A percentile compares a stretch with the other conserved stretches of the same genome.
These are phyloP conservation scores for Calocybe gambosa DNA, from an alignment of 1,284 basidiomycete species.

Conservation along the genomic window DNA sequence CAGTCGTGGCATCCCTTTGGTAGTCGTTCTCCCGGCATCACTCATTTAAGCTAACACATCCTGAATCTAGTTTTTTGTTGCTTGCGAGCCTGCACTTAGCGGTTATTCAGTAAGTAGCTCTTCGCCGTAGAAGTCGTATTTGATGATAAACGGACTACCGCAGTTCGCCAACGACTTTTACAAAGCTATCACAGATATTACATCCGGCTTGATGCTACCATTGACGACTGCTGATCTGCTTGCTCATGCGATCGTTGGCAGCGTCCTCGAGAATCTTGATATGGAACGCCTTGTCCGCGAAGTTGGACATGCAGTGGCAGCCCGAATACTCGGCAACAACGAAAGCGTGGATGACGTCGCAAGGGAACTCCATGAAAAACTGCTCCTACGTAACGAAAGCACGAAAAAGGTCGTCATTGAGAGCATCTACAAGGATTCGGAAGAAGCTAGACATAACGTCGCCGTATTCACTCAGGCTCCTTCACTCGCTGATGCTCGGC, in stretches of 20 bases:
- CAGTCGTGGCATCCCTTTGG: conserved; percentile 81
- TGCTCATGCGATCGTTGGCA: conserved; percentile 96
- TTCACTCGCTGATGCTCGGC: conserved; percentile 70
- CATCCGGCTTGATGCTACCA: conserved; percentile 92
- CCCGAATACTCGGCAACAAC: conserved; percentile 83
- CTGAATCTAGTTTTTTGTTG: conserved; percentile 83
- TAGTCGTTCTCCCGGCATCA: conserved; percentile 32
- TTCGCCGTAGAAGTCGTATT: background rate
- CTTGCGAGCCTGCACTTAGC: conserved; percentile 95
- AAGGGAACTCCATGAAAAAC: conserved; percentile 84
- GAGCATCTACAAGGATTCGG: conserved; percentile 89
- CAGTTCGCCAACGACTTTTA: conserved; percentile 94
- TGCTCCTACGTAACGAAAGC: conserved; percentile 89
- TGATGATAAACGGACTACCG: conserved; percentile 18
- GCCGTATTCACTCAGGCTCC: conserved; percentile 77
- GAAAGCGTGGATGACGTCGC: conserved; percentile 97
- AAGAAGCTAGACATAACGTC: conserved; percentile 89
- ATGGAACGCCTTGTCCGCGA: conserved; percentile 96
- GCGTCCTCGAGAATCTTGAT: conserved; percentile 96
- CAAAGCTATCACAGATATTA: conserved; percentile 87
- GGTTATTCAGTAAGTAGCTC: conserved; percentile 74
- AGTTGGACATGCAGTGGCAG: conserved; percentile 89
- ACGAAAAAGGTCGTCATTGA: conserved; percentile 97
- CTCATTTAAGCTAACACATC: background rate
- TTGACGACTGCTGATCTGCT: conserved; percentile 94